phyloP scores from a whole-genome alignment of 1,139 yeast genomes.

The Debaryomyces fabryi region DNA sequence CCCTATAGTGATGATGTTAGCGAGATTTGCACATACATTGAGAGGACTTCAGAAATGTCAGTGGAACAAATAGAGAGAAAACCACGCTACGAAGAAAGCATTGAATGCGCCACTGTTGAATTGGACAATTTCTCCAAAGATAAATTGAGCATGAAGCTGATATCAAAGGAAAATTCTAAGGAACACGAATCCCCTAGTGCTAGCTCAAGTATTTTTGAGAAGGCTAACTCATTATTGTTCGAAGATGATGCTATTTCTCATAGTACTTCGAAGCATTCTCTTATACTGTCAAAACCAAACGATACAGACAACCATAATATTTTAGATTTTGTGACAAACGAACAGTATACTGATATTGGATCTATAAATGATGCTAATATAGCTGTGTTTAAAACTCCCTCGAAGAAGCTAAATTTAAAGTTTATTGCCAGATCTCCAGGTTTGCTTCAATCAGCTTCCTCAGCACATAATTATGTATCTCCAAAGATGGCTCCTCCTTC shows the following conservation, averaged over 20 bases:
- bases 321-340: constrained; percentile 12
- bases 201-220: background rate
- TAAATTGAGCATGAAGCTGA: background rate
- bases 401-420: constrained; percentile 8
- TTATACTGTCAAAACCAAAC: constrained; percentile 6
- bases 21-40: background rate
- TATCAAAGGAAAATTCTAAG: background rate
- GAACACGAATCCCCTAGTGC: background rate
- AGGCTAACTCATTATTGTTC: constrained; percentile 15
- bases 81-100: background rate
- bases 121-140: background rate
- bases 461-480: constrained; percentile 1
- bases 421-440: constrained; percentile 10
- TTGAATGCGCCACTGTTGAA: background rate
- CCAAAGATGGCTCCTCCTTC: background rate
- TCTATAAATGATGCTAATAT: constrained; percentile 26
- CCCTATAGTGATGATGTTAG: constrained; percentile 1
- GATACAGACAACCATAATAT: constrained; percentile 15
- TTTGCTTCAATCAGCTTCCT: background rate
- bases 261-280: constrained; percentile 22
- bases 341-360: background rate
- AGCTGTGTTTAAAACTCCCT: constrained; percentile 22
- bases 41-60: background rate
- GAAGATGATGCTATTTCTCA: constrained; percentile 22
- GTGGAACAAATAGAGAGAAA: background rate